Conservation (phyloP, 371 early-diverging fungal genomes). For the Haplosporangium sp. region DNA sequence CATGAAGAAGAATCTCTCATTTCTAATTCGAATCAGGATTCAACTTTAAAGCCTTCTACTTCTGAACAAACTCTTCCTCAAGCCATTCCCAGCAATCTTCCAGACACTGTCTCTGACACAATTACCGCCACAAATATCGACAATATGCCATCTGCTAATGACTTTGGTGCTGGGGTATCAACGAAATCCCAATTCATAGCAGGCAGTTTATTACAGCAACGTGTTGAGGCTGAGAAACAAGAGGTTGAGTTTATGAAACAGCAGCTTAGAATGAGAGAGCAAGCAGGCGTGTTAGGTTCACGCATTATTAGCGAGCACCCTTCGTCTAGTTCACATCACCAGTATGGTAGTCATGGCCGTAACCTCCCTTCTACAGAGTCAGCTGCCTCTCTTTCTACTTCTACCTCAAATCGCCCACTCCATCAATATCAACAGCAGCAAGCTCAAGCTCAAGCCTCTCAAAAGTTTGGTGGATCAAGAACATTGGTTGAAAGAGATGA, state of each 20-base stretch:
- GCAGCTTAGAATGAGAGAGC: conserved; percentile 45
- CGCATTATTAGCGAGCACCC: conserved; percentile 2
- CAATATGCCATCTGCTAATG: conserved; percentile 2
- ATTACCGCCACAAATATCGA: background rate
- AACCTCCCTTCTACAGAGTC: conserved; percentile 19
- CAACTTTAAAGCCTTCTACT: conserved; percentile 1
- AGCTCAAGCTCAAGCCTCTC: background rate
- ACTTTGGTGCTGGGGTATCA: background rate
- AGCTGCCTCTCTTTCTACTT: conserved; percentile 10
- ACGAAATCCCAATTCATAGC: conserved; percentile 33
- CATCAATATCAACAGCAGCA: conserved; percentile 1
- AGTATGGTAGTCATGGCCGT: conserved; percentile 21
- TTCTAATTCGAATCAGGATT: conserved; percentile 4
- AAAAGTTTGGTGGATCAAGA: conserved; percentile 51
- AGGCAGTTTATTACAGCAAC: conserved; percentile 53
- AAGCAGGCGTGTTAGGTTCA: conserved; percentile 45
- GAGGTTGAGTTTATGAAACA: conserved; percentile 44
- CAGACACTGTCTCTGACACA: background rate
- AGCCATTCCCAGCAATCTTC: background rate
- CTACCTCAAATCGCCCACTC: background rate
- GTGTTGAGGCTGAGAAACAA: conserved; percentile 52
- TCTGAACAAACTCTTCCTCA: background rate
- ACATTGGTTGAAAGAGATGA: conserved; percentile 45
- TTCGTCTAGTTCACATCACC: conserved; percentile 10
- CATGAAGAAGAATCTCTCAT: background rate